A percentile compares a stretch with the other conserved stretches of the same genome.
Conservation (phyloP, 306 rosid genomes). For the Prinsepia uniflora region DNA sequence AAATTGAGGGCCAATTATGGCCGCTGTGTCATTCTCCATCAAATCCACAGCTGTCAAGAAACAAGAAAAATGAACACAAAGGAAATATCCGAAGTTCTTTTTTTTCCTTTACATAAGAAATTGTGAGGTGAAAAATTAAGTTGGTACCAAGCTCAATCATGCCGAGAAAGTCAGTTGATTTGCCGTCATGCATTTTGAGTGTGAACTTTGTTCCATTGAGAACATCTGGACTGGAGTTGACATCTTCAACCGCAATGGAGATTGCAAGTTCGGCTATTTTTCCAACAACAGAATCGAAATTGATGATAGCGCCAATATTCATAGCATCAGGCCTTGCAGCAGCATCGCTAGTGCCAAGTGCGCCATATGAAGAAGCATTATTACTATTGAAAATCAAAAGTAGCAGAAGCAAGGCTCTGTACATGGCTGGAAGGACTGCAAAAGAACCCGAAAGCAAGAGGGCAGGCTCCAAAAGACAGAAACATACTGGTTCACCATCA, state of each 20-base stretch:
- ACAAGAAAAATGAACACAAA: not conserved
- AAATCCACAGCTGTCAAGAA: constrained; percentile 34
- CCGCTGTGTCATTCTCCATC: constrained; percentile 50
- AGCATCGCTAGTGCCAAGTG: too few relatives aligned
- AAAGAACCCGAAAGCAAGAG: too few relatives aligned
- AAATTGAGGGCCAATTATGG: constrained; percentile 53
- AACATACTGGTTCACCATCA: too few relatives aligned
- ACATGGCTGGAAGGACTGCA: too few relatives aligned
- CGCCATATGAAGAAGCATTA: too few relatives aligned
- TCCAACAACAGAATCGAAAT: constrained; percentile 45
- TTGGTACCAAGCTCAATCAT: constrained; percentile 18
- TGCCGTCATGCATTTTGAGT: constrained; percentile 36
- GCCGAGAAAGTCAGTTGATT: constrained; percentile 49
- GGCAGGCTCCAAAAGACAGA: too few relatives aligned
- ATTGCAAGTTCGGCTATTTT: constrained; percentile 52
- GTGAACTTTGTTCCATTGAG: constrained; percentile 43
- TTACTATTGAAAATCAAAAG: too few relatives aligned
- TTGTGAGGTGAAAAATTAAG: too few relatives aligned
- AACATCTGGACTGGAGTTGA: constrained; percentile 35
- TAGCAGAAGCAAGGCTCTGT: too few relatives aligned
- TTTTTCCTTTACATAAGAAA: too few relatives aligned
- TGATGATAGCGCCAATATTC: constrained; percentile 51
- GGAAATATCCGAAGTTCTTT: too few relatives aligned
- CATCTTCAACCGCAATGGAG: constrained; percentile 47
- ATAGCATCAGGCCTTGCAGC: constrained; percentile 23